Evolutionary conservation across 1,139 yeast species (phyloP).

Genomic region (Yamadazyma triangularis): DNA sequence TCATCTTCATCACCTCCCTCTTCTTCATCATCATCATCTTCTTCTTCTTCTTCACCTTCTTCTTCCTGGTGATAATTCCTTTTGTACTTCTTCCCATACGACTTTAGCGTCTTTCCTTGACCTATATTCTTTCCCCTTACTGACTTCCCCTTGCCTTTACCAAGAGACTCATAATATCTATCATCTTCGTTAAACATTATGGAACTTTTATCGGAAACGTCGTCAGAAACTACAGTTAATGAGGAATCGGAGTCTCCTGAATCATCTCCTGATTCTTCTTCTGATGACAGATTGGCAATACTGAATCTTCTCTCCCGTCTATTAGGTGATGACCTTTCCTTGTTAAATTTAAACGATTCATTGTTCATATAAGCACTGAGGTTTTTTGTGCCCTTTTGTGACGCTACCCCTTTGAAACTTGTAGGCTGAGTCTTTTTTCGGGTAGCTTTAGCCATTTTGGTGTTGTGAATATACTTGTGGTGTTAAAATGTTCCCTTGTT

Average conservation of each 20-base stretch:
- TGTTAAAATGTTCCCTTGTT: no score
- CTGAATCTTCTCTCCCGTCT: slow-evolving; percentile 33
- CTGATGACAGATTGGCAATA: slow-evolving; percentile 34
- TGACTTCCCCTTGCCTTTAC: slow-evolving; percentile 14
- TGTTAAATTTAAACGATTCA: slow-evolving; percentile 7
- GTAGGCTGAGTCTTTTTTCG: neutral
- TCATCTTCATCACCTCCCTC: slow-evolving; percentile 32
- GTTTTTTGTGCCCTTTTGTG: slow-evolving; percentile 30
- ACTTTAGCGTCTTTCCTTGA: slow-evolving; percentile 7
- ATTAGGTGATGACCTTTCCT: neutral
- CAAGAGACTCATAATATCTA: slow-evolving; percentile 7
- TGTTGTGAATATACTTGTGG: no score
- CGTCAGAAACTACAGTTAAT: slow-evolving; percentile 39
- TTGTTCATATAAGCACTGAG: slow-evolving; percentile 21
- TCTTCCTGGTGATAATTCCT: slow-evolving; percentile 12
- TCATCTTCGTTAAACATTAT: slow-evolving; percentile 4
- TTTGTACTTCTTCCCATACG: slow-evolving; percentile 8
- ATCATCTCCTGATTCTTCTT: slow-evolving; percentile 11
- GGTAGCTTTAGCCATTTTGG: neutral
- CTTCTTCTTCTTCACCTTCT: slow-evolving; percentile 26
- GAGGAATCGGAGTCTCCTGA: slow-evolving; percentile 26
- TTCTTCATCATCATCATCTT: slow-evolving; percentile 27
- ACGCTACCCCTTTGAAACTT: neutral
- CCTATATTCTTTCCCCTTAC: slow-evolving; percentile 3
- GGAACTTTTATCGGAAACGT: slow-evolving; percentile 16